Evolutionary conservation across 176 grass and related monocot genomes (phyloP).

Genomic region (Coix lacrymajobi): DNA sequence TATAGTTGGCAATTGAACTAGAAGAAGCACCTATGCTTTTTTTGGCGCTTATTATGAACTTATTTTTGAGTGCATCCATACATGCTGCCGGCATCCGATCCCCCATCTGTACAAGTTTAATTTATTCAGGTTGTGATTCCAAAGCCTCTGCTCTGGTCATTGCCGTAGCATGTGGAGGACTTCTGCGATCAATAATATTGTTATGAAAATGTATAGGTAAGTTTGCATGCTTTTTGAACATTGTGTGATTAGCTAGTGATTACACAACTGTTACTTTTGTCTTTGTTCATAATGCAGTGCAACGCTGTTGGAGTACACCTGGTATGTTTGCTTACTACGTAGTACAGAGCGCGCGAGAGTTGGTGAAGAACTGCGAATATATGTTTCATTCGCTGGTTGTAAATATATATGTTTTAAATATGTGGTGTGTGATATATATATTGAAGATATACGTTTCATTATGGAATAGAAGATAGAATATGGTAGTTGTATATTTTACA

Average conservation of each 20-base stretch:
- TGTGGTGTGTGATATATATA: too few species aligned
- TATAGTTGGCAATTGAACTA: slow-evolving; percentile 32
- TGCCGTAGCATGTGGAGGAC: neutral
- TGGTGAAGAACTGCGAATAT: too few species aligned
- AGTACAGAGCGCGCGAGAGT: too few species aligned
- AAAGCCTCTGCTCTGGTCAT: neutral
- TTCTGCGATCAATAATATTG: neutral
- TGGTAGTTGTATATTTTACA: too few species aligned
- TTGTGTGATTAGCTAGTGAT: neutral
- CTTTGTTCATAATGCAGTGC: neutral
- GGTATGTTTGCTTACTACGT: neutral
- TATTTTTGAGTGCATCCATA: neutral
- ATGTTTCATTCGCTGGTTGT: too few species aligned
- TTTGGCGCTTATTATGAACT: slow-evolving; percentile 8
- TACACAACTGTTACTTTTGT: neutral
- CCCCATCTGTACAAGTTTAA: slow-evolving; percentile 8
- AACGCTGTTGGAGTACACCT: neutral
- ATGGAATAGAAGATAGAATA: too few species aligned
- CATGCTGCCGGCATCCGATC: neutral
- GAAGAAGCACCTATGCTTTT: slow-evolving; percentile 8
- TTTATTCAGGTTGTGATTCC: slow-evolving; percentile 8
- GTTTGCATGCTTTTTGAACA: neutral
- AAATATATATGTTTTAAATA: too few species aligned
- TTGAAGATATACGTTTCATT: too few species aligned
- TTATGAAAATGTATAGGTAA: neutral